Conservation (phyloP, 2,329 filamentous ascomycete genomes). For the Endocalyx cinctus region DNA sequence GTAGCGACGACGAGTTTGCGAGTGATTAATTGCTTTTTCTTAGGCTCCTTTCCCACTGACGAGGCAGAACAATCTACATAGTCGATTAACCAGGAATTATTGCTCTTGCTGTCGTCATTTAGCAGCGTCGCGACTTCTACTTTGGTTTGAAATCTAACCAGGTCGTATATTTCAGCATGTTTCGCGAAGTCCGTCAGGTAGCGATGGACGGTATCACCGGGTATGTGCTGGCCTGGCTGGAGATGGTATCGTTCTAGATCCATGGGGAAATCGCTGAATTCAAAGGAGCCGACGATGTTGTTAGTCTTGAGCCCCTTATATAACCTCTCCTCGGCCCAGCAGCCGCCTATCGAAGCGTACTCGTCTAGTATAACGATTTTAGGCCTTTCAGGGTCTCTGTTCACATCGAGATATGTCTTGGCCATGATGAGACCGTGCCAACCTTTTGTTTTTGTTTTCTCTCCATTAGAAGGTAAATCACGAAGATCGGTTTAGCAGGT, state of each 20-base stretch:
- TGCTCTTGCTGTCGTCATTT: slow-evolving; percentile 22
- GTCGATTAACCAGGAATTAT: slow-evolving; percentile 19
- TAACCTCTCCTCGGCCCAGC: slow-evolving; percentile 36
- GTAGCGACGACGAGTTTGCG: slow-evolving; percentile 58
- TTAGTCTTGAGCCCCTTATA: slow-evolving; percentile 40
- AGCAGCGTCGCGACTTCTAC: slow-evolving; percentile 42
- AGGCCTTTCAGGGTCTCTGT: slow-evolving; percentile 34
- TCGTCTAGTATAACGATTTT: slow-evolving; percentile 39
- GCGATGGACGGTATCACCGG: slow-evolving; percentile 46
- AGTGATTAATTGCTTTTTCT: too few relatives aligned
- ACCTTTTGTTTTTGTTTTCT: slow-evolving; percentile 6
- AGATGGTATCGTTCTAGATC: slow-evolving; percentile 29
- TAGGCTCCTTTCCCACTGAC: slow-evolving; percentile 10
- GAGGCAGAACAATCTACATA: slow-evolving; percentile 1
- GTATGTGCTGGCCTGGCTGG: slow-evolving; percentile 48
- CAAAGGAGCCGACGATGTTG: slow-evolving; percentile 35
- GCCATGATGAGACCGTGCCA: slow-evolving; percentile 37
- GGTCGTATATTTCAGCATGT: slow-evolving; percentile 42
- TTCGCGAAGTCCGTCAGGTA: slow-evolving; percentile 52
- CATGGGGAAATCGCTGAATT: slow-evolving; percentile 33
- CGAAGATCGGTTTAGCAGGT: slow-evolving; percentile 6
- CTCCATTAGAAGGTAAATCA: neutral
- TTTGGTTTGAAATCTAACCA: slow-evolving; percentile 42
- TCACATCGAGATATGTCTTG: slow-evolving; percentile 41
- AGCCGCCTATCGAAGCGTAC: slow-evolving; percentile 33